Evolutionary conservation across 257 asterid species (phyloP).

Genomic region (Ocimum tenuiflorum): DNA sequence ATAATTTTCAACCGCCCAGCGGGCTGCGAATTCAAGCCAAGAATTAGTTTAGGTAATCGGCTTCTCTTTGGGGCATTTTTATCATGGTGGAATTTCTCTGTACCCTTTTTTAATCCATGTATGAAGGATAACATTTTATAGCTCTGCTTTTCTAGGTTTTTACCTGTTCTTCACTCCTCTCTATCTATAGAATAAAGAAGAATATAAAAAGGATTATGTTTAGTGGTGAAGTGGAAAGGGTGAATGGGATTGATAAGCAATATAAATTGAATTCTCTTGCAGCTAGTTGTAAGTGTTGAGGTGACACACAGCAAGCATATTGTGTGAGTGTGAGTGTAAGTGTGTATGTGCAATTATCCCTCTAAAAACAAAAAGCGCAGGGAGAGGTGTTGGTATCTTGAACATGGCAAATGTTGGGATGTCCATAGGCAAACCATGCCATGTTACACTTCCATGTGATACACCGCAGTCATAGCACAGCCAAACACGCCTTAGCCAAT

Average conservation of each 20-base stretch:
- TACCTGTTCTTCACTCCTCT: neutral
- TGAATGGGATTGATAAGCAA: slow-evolving; percentile 47
- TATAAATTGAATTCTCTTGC: slow-evolving; percentile 31
- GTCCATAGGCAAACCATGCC: no score
- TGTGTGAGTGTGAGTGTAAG: neutral
- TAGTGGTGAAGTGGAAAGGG: slow-evolving; percentile 39
- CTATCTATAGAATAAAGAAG: slow-evolving; percentile 22
- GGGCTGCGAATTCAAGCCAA: slow-evolving; percentile 19
- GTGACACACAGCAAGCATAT: slow-evolving; percentile 43
- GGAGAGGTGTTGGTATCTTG: slow-evolving; percentile 22
- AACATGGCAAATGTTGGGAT: slow-evolving; percentile 40
- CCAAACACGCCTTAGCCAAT: slow-evolving; percentile 41
- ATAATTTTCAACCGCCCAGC: slow-evolving; percentile 37
- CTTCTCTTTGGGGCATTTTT: no score
- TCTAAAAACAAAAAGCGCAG: neutral
- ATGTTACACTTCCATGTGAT: slow-evolving; percentile 67
- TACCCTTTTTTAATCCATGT: slow-evolving; percentile 16
- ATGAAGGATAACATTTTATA: slow-evolving; percentile 41
- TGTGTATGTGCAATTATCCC: slow-evolving; percentile 8
- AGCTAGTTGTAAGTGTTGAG: slow-evolving; percentile 33
- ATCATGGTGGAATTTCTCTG: slow-evolving; percentile 14
- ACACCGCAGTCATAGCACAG: slow-evolving; percentile 43
- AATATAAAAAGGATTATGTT: slow-evolving; percentile 43
- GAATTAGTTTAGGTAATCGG: slow-evolving; percentile 20
- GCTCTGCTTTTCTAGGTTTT: slow-evolving; percentile 24